Percentiles rank a stretch among this genome's conserved stretches.
Evolutionary conservation across 2,329 filamentous ascomycete genomes (phyloP).

Genomic region (Pseudogymnoascus sp.): DNA sequence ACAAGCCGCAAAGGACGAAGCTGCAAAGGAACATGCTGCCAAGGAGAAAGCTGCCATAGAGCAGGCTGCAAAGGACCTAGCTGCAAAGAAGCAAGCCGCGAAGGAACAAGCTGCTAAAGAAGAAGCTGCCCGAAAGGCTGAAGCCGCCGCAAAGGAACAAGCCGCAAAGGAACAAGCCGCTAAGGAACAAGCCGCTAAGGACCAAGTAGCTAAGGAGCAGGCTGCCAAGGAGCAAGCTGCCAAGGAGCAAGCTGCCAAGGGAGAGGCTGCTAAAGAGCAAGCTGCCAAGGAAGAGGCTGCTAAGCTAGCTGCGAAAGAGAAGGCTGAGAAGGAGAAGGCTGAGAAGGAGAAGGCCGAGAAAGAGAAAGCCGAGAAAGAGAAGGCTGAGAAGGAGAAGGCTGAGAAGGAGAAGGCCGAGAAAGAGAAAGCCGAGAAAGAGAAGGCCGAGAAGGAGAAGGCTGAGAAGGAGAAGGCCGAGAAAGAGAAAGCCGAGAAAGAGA

Average conservation of each 20-base stretch:
- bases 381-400: background rate
- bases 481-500: too few relatives aligned
- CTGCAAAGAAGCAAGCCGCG: background rate
- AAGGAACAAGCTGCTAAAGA: background rate
- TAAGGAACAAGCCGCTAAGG: background rate
- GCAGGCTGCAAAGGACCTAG: background rate
- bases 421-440: background rate
- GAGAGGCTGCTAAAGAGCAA: background rate
- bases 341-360: background rate
- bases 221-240: background rate
- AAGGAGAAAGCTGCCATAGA: background rate
- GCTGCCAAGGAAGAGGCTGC: background rate
- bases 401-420: background rate
- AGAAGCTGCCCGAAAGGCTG: background rate
- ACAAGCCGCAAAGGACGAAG: background rate
- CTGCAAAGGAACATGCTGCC: background rate
- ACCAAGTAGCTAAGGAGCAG: background rate
- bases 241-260: background rate
- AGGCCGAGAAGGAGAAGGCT: background rate
- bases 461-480: background rate
- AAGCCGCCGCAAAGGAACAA: background rate
- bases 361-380: background rate
- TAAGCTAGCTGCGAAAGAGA: background rate
- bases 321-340: background rate
- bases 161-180: background rate